Percentiles rank a stretch among this genome's conserved stretches.
Conservation (phyloP, 371 early-diverging fungal genomes). For the Syncephalis plumigaleata region DNA sequence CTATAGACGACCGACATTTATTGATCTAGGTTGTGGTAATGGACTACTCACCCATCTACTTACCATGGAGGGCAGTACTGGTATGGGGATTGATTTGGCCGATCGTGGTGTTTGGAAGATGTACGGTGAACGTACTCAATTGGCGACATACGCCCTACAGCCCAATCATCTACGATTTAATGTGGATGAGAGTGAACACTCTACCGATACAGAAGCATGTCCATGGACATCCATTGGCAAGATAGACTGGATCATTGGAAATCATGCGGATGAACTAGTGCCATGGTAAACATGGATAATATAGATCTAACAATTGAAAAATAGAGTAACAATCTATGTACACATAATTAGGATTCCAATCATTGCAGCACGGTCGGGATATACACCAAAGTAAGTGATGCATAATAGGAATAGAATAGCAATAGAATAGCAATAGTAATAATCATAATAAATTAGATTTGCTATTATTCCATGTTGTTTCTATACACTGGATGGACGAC, state of each 20-base stretch:
- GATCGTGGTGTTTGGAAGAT: constrained; percentile 59
- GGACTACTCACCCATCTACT: constrained; percentile 66
- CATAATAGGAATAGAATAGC: too few species aligned
- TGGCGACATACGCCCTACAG: constrained; percentile 7
- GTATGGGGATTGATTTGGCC: constrained; percentile 66
- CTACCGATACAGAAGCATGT: too few species aligned
- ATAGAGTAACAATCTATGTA: constrained; percentile 3
- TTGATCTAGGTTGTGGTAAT: constrained; percentile 90
- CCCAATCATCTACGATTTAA: background rate
- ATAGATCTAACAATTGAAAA: constrained; percentile 5
- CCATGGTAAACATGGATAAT: constrained; percentile 36
- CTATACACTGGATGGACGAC: constrained; percentile 46
- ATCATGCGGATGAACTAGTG: constrained; percentile 81
- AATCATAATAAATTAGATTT: constrained; percentile 19
- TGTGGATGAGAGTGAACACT: too few species aligned
- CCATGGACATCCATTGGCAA: constrained; percentile 7
- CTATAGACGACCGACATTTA: constrained; percentile 29
- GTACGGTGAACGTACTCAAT: constrained; percentile 12
- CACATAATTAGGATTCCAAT: constrained; percentile 36
- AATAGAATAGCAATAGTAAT: constrained; percentile 4
- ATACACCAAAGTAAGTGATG: constrained; percentile 28
- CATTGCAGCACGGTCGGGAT: constrained; percentile 44
- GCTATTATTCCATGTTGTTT: constrained; percentile 73
- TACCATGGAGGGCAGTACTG: constrained; percentile 54
- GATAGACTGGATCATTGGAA: constrained; percentile 73